These are phyloP conservation scores for Lecanicillium sp. DNA, from an alignment of 2,329 filamentous ascomycete species.

Conservation along the genomic window DNA sequence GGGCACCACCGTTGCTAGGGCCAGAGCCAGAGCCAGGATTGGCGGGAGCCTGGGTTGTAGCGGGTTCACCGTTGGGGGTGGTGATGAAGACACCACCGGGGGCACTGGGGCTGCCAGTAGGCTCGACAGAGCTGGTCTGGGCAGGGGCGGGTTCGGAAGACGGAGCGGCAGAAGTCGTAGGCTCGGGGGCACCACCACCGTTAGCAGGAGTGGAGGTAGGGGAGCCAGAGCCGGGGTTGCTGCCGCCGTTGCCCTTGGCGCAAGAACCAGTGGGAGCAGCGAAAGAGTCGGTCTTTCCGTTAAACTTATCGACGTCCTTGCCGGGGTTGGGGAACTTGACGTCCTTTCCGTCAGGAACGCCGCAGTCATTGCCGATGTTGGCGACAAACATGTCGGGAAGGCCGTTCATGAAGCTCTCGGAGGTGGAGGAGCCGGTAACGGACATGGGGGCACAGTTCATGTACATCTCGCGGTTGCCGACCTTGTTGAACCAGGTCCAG, in stretches of 20 bases:
- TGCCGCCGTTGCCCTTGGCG: constrained; percentile 20
- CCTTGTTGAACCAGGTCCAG: constrained; percentile 92
- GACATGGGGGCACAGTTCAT: constrained; percentile 86
- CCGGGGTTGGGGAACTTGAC: constrained; percentile 63
- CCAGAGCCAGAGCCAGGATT: constrained; percentile 14
- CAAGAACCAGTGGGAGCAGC: constrained; percentile 19
- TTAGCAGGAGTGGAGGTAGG: constrained; percentile 18
- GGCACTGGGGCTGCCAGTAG: neutral
- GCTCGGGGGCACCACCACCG: constrained; percentile 18
- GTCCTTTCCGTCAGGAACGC: constrained; percentile 49
- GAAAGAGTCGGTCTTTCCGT: constrained; percentile 32
- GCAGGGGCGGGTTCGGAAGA: neutral
- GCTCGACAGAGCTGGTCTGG: neutral
- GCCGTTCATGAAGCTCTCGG: constrained; percentile 46
- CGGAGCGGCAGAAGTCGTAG: constrained; percentile 8
- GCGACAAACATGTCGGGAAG: constrained; percentile 69
- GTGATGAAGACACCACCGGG: constrained; percentile 15
- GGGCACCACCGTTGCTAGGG: neutral
- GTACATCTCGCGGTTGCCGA: constrained; percentile 94
- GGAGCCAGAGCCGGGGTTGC: constrained; percentile 18
- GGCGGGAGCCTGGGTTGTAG: constrained; percentile 16
- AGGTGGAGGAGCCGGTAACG: constrained; percentile 50
- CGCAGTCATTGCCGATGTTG: constrained; percentile 58
- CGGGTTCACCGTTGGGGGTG: neutral
- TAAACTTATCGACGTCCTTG: constrained; percentile 43